phyloP scores from a whole-genome alignment of 192 early-diverging fungal genomes.

The Allomyces macrogynus region DNA sequence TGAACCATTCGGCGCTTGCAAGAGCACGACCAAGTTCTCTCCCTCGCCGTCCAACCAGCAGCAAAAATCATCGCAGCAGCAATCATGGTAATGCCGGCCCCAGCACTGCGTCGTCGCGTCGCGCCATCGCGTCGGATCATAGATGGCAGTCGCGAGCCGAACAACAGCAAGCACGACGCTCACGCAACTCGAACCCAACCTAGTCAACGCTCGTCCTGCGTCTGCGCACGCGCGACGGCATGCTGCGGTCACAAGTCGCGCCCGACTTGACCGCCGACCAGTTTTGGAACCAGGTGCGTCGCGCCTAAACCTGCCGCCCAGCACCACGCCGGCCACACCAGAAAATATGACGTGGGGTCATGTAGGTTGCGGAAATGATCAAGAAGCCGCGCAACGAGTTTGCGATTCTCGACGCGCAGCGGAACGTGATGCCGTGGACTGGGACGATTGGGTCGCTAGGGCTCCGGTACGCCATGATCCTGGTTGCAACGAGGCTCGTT shows the following conservation, averaged over 20 bases:
- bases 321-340: conserved; percentile 5
- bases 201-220: conserved; percentile 9
- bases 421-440: background rate
- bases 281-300: conserved; percentile 11
- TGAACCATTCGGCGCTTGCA: no score
- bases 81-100: no score
- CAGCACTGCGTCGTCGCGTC: no score
- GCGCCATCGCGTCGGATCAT: no score
- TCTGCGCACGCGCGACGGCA: conserved; percentile 18
- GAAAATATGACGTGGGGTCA: conserved; percentile 14
- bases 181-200: background rate
- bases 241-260: conserved; percentile 15
- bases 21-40: no score
- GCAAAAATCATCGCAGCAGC: no score
- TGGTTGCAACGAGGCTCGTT: background rate
- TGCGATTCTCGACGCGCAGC: conserved; percentile 1
- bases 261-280: conserved; percentile 11
- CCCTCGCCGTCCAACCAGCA: no score
- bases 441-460: conserved; percentile 5
- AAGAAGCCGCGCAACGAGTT: no score
- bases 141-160: no score
- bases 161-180: background rate
- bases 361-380: conserved; percentile 7
- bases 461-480: conserved; percentile 18
- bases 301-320: conserved; percentile 13